A percentile compares a stretch with the other conserved stretches of the same genome.
Conservation (phyloP, 805 yeast genomes). For the Wickerhamiella lipophila region DNA sequence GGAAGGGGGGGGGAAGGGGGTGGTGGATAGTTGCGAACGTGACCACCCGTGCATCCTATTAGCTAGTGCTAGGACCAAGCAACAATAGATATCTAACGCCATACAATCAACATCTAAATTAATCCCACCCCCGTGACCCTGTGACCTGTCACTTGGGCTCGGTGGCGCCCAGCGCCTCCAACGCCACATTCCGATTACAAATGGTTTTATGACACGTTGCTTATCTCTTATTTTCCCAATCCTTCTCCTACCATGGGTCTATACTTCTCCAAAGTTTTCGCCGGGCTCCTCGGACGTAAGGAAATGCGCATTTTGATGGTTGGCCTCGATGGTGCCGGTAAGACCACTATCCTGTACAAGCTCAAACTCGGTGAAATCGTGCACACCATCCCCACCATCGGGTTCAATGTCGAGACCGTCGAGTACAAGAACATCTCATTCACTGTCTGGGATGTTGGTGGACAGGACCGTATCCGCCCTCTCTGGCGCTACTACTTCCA, state of each 20-base stretch:
- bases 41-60: too few species aligned
- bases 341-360: constrained; percentile 90
- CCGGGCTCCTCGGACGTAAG: constrained; percentile 92
- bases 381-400: constrained; percentile 92
- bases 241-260: constrained; percentile 58
- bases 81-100: too few species aligned
- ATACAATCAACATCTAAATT: too few species aligned
- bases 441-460: constrained; percentile 99
- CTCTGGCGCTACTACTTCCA: constrained; percentile 98
- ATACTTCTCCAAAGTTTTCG: constrained; percentile 84
- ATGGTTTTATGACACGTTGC: constrained; percentile 9
- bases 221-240: constrained; percentile 11
- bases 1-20: too few species aligned
- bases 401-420: constrained; percentile 94
- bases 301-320: constrained; percentile 98
- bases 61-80: too few species aligned
- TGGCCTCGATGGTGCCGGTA: constrained; percentile 97
- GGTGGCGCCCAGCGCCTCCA: background rate
- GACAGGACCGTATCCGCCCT: constrained; percentile 98
- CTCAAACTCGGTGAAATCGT: constrained; percentile 92
- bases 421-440: constrained; percentile 94
- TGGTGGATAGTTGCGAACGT: too few species aligned
- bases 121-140: too few species aligned
- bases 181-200: constrained; percentile 7
- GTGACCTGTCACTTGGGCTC: background rate